Conservation (phyloP, 345 rosid genomes). For the Iberis pinnata region DNA sequence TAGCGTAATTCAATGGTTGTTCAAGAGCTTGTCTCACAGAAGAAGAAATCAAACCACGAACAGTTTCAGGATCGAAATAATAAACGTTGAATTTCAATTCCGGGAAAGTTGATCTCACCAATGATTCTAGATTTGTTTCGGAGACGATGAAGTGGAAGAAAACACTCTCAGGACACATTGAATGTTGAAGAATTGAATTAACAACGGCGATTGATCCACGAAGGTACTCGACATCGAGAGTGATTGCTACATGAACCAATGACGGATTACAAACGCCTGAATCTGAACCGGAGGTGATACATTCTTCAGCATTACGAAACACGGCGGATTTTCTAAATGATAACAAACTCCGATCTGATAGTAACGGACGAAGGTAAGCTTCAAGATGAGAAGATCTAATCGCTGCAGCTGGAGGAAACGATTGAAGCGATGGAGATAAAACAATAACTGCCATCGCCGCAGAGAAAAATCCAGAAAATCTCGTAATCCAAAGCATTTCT, state of each 20-base stretch:
- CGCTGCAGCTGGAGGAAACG: constrained; percentile 55
- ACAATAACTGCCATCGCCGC: constrained; percentile 46
- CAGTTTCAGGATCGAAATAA: constrained; percentile 55
- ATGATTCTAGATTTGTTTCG: constrained; percentile 40
- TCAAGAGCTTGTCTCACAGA: constrained; percentile 77
- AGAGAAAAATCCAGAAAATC: constrained; percentile 55
- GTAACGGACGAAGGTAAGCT: constrained; percentile 4
- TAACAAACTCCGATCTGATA: constrained; percentile 15
- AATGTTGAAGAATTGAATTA: constrained; percentile 56
- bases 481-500: constrained; percentile 55
- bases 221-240: constrained; percentile 59
- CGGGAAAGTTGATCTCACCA: constrained; percentile 57
- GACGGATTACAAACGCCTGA: constrained; percentile 53
- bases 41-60: constrained; percentile 53
- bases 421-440: constrained; percentile 48
- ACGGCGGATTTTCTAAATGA: constrained; percentile 42
- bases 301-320: constrained; percentile 57
- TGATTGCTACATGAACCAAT: constrained; percentile 68
- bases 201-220: constrained; percentile 78
- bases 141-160: constrained; percentile 70
- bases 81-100: constrained; percentile 53
- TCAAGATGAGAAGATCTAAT: constrained; percentile 42
- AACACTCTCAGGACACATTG: constrained; percentile 57
- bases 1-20: constrained; percentile 72
- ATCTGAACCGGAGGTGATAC: constrained; percentile 25